Evolutionary conservation across 2,329 filamentous ascomycete species (phyloP).

Genomic region (Penicillium sp.): DNA sequence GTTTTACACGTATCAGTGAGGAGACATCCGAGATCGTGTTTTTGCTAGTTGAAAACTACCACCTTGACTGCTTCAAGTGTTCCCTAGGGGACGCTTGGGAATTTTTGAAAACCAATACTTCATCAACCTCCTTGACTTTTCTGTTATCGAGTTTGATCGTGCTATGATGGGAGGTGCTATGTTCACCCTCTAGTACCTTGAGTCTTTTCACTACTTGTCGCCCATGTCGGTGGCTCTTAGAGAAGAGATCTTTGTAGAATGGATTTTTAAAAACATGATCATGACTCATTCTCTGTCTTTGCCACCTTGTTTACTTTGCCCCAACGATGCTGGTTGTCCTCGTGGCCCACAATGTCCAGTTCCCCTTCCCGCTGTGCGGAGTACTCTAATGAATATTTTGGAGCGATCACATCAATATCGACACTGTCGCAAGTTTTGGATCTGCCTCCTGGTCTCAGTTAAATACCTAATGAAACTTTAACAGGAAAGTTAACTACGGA

Average conservation of each 20-base stretch:
- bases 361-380: too few relatives aligned
- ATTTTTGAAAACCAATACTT: slow-evolving; percentile 65
- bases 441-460: too few relatives aligned
- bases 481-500: too few relatives aligned
- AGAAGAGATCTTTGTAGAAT: background rate
- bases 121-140: slow-evolving; percentile 25
- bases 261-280: too few relatives aligned
- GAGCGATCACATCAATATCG: too few relatives aligned
- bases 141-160: slow-evolving; percentile 18
- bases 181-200: slow-evolving; percentile 5
- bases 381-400: too few relatives aligned
- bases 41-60: slow-evolving; percentile 89
- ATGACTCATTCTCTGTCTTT: too few relatives aligned
- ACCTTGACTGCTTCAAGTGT: slow-evolving; percentile 71
- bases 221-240: slow-evolving; percentile 37
- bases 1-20: slow-evolving; percentile 81
- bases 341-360: too few relatives aligned
- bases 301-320: too few relatives aligned
- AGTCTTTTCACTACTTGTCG: slow-evolving; percentile 41
- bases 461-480: too few relatives aligned
- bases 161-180: slow-evolving; percentile 4
- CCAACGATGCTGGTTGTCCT: too few relatives aligned
- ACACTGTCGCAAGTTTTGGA: too few relatives aligned
- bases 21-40: slow-evolving; percentile 82
- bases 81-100: slow-evolving; percentile 65